Conservation (phyloP, 495 filamentous ascomycete genomes). For the Jackrogersella minutella region DNA sequence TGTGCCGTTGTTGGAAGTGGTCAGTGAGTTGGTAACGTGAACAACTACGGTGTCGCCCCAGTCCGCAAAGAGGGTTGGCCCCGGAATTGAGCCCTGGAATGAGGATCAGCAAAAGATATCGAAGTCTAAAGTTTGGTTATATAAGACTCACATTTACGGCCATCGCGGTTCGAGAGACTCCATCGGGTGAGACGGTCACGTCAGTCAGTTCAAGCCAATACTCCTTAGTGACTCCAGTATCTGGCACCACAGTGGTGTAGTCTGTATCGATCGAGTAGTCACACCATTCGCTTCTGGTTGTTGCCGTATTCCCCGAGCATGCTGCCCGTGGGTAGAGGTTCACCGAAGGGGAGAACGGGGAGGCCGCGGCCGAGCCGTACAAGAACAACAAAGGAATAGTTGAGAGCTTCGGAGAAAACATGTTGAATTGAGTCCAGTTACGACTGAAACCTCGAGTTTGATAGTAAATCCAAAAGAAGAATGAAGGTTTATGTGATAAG, state of each 20-base stretch:
- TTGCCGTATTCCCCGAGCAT: slow-evolving; percentile 53
- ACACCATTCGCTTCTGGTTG: slow-evolving; percentile 45
- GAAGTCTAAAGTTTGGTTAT: background rate
- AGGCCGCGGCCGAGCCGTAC: slow-evolving; percentile 18
- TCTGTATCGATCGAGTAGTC: slow-evolving; percentile 64
- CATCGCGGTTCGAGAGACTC: slow-evolving; percentile 50
- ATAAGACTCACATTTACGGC: slow-evolving; percentile 48
- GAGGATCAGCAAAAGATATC: background rate
- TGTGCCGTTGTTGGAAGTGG: slow-evolving; percentile 34
- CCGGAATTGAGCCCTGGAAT: slow-evolving; percentile 50
- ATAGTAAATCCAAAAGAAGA: background rate
- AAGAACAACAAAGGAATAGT: slow-evolving; percentile 18
- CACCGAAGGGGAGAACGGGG: slow-evolving; percentile 27
- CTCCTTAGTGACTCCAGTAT: slow-evolving; percentile 56
- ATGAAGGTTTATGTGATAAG: background rate
- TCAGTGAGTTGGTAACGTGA: slow-evolving; percentile 33
- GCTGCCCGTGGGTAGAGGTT: slow-evolving; percentile 40
- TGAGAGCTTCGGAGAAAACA: slow-evolving; percentile 30
- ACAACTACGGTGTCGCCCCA: slow-evolving; percentile 57
- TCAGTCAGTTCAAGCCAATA: slow-evolving; percentile 57
- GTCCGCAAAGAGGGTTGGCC: slow-evolving; percentile 51
- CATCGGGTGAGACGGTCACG: slow-evolving; percentile 59
- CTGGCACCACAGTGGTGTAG: slow-evolving; percentile 56
- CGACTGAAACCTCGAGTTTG: background rate
- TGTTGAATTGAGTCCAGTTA: slow-evolving; percentile 16